phyloP scores from a whole-genome alignment of 129 eudicot species.

The Flaveria brownii region DNA sequence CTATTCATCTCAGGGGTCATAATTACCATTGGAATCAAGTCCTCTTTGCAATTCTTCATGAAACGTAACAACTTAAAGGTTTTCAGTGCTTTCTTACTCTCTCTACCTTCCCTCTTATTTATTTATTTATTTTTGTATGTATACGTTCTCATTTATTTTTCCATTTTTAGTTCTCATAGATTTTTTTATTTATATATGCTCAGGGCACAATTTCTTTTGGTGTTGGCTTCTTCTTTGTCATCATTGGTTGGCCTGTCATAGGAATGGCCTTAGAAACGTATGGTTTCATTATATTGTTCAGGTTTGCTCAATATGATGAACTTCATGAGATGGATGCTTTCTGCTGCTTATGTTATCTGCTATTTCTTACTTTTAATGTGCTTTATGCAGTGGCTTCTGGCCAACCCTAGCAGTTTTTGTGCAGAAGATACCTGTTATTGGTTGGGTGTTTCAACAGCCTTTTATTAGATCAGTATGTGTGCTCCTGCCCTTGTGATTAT shows the following conservation, averaged over 20 bases:
- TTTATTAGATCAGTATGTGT: slow-evolving; percentile 72
- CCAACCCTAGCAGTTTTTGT: slow-evolving; percentile 79
- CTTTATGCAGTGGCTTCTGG: slow-evolving; percentile 77
- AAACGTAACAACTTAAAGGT: slow-evolving; percentile 78
- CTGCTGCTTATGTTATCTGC: slow-evolving; percentile 4
- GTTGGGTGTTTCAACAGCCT: slow-evolving; percentile 86
- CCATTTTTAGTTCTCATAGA: neutral
- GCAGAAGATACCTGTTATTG: slow-evolving; percentile 84
- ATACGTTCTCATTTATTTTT: neutral
- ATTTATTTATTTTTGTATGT: slow-evolving; percentile 6
- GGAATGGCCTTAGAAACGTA: slow-evolving; percentile 84
- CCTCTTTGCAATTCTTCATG: slow-evolving; percentile 72
- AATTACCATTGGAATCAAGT: slow-evolving; percentile 75
- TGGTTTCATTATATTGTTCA: slow-evolving; percentile 80
- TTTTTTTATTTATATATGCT: neutral
- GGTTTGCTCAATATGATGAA: slow-evolving; percentile 40
- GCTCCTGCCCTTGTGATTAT: slow-evolving; percentile 15
- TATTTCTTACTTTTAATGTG: slow-evolving; percentile 25
- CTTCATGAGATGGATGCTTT: slow-evolving; percentile 6
- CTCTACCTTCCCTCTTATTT: neutral
- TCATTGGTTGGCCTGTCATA: slow-evolving; percentile 80
- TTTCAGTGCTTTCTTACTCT: neutral
- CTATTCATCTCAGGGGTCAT: slow-evolving; percentile 79
- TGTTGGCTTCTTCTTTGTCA: slow-evolving; percentile 70
- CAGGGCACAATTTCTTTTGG: slow-evolving; percentile 84